Evolutionary conservation across 139 green algal genomes (phyloP).

Genomic region (Edaphochlamys debaryana): DNA sequence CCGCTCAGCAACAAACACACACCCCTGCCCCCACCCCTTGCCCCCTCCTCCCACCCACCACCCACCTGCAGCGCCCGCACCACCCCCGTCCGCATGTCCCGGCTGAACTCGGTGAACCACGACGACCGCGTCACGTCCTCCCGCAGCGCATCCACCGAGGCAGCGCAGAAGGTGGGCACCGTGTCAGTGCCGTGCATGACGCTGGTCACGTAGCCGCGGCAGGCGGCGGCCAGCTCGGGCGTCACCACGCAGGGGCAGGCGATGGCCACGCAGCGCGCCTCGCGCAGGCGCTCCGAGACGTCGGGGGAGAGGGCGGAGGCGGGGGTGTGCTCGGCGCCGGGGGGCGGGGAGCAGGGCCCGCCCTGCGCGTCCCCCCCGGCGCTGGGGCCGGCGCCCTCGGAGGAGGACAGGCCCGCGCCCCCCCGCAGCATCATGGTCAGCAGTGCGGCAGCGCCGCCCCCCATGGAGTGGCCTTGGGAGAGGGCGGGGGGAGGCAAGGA

Average conservation of each 20-base stretch:
- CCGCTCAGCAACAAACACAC: too few relatives aligned
- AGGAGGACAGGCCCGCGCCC: neutral
- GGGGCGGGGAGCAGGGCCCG: too few relatives aligned
- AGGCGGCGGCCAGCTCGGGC: constrained; percentile 78
- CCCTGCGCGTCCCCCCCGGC: too few relatives aligned
- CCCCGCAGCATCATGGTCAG: constrained; percentile 89
- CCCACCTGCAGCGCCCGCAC: too few relatives aligned
- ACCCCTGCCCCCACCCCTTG: too few relatives aligned
- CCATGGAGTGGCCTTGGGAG: constrained; percentile 74
- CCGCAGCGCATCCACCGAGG: constrained; percentile 57
- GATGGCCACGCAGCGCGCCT: constrained; percentile 77
- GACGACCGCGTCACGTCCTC: constrained; percentile 57
- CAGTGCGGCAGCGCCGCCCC: constrained; percentile 85
- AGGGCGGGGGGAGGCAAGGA: neutral
- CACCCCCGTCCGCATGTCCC: constrained; percentile 45
- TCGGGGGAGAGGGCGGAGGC: too few relatives aligned
- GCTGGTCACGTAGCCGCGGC: constrained; percentile 80
- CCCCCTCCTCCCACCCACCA: too few relatives aligned
- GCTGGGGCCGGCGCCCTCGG: neutral
- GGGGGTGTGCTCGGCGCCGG: too few relatives aligned
- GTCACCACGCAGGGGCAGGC: constrained; percentile 91
- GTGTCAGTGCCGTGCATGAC: constrained; percentile 86
- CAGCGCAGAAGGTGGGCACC: constrained; percentile 68
- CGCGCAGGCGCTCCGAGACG: constrained; percentile 43
- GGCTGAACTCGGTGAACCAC: constrained; percentile 70